Evolutionary conservation across 495 filamentous ascomycete genomes (phyloP), one percentile per base, ranked within the genome.

Genomic region (Aspergillus bertholletiae): DNA sequence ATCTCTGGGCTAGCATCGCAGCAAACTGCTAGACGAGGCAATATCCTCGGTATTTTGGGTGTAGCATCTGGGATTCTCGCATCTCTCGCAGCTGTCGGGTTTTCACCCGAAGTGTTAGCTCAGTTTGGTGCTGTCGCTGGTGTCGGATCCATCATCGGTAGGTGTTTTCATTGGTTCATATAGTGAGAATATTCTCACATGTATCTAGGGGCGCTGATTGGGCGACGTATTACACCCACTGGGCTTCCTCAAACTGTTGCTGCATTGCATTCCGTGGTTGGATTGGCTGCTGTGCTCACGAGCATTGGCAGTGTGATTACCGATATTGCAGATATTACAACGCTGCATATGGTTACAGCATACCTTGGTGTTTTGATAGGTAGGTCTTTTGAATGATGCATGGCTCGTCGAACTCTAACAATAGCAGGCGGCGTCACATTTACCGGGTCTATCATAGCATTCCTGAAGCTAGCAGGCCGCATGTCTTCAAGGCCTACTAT

Each of bases 191-290:
- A 4, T 20, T 32, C 27, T 43, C 22, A 49, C 35, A 50, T 51
- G 15, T n/a, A n/a, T 7, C 40, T 68, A 63, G 82, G 84, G 12
- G 76, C 85, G 28, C 55, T 88, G 56, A 89, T 93, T 57, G 89
- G 89, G n/a, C 86, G 88, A 54, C 81, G 88, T 48, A 92, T 91
- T 53, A 91, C 88, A 5, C 85, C 88, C 7, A 92, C 88, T 13
- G 86, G 88, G 52, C 79, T 93, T 30, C 89, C 89, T 3, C 89
- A 92, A 63, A 93, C 88, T 0, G 87, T 92, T 3, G 89, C 89
- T 15, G 88, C 88, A 0, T 67, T 93, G 39, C 89, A 92, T 64
- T 91, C 88, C 0, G 89, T 93, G 8, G 89, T 93, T 27, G 89
- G 89, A 62, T 73, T 93, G 8, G 88, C 87, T 12, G 89, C 89